Conservation (phyloP, 768 basidiomycete species). For the Atractiella rhizophila region DNA sequence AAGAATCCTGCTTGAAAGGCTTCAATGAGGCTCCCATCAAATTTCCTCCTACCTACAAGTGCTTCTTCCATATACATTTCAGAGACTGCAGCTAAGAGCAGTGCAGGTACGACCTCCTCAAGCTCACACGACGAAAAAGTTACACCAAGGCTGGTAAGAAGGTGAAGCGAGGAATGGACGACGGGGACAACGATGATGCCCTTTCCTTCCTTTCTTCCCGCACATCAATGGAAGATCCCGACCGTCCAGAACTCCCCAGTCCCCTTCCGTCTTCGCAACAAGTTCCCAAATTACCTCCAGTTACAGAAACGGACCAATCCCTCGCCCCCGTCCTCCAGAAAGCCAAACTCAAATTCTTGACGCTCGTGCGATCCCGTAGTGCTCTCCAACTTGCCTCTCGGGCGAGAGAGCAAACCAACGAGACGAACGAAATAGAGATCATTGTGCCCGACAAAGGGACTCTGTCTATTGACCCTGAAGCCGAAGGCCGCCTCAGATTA, state of each 20-base stretch:
- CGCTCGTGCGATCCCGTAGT: background rate
- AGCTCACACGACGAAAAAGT: conserved; percentile 29
- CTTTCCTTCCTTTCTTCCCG: background rate
- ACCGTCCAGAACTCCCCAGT: background rate
- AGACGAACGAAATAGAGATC: too few relatives aligned
- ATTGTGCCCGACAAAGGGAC: background rate
- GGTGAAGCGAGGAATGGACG: background rate
- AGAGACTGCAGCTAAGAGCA: conserved; percentile 34
- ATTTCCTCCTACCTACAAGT: conserved; percentile 60
- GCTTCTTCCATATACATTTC: background rate
- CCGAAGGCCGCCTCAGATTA: background rate
- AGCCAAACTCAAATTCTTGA: background rate
- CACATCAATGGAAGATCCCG: conserved; percentile 1
- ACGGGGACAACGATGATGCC: background rate
- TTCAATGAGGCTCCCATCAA: conserved; percentile 55
- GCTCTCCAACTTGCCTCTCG: too few relatives aligned
- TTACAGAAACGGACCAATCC: background rate
- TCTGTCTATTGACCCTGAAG: background rate
- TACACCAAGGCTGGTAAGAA: conserved; percentile 1
- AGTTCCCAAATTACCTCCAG: too few relatives aligned
- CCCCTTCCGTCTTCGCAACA: background rate
- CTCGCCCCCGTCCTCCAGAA: background rate
- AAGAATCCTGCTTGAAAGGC: conserved; percentile 38
- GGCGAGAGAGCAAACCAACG: too few relatives aligned
- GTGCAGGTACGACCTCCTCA: conserved; percentile 47